Conservation (phyloP, 192 early-diverging fungal genomes). For the Ambispora gerdemannii region DNA sequence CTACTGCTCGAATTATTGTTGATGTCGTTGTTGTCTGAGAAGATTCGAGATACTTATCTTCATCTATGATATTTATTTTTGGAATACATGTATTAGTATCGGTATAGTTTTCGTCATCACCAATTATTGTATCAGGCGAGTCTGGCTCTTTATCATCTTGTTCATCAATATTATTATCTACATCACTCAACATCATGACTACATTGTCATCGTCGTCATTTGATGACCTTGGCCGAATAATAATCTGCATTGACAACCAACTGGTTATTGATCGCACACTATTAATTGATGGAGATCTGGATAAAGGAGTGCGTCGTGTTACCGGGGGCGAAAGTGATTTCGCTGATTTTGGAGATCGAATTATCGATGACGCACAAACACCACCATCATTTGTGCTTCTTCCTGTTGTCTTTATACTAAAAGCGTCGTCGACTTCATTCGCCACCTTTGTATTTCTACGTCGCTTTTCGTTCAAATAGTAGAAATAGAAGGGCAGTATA, state of each 20-base stretch:
- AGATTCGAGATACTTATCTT: too few species aligned
- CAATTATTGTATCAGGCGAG: background rate
- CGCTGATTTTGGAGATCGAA: background rate
- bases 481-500: conserved; percentile 65
- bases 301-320: background rate
- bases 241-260: background rate
- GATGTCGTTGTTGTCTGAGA: too few species aligned
- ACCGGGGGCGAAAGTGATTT: background rate
- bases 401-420: too few species aligned
- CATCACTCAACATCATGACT: background rate
- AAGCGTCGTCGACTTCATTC: conserved; percentile 31
- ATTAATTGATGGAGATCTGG: background rate
- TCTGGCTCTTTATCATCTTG: too few species aligned
- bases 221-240: background rate
- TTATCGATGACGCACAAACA: too few species aligned
- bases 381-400: too few species aligned
- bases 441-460: conserved; percentile 5
- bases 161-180: background rate
- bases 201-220: background rate
- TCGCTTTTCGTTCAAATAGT: conserved; percentile 31
- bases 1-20: too few species aligned
- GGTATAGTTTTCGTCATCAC: background rate
- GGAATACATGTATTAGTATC: too few species aligned
- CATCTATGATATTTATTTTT: too few species aligned
- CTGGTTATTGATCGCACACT: background rate